Evolutionary conservation across 208 protist genomes (phyloP), one percentile per base, ranked within the genome.

Genomic region (Borovskyia barvae): DNA sequence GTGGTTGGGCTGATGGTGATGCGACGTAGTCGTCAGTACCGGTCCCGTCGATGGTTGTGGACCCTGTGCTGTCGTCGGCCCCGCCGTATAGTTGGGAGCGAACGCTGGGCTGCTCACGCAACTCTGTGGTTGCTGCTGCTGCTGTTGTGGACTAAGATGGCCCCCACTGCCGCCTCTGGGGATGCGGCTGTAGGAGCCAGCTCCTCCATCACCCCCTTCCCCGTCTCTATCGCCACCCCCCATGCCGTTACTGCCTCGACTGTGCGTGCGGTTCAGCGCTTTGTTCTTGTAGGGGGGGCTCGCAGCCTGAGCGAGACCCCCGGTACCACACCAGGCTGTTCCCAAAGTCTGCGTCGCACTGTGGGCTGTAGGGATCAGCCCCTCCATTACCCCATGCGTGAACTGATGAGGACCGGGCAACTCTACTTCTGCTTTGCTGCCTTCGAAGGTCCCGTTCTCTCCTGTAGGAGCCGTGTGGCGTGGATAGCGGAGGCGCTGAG

Each of bases 81-180:
- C 43, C 5, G 32, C 43, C 5, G 5, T 22, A 7, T 12, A 29
- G 15, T 68, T 43, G 20, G 41, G 20, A 32, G 48, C 48, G 28
- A 28, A 32, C 1, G 24, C 42, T 14, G 24, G 41, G 30, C 50
- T 63, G 12, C 29, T 43, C 49, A 45, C 53, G 35, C 14, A 28
- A 14, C 14, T 39, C 25, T 29, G 20, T 2, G 49, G 36, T 30
- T 54, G 51, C 37, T 65, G 39, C 24, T 57, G 54, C 26, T 41
- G 53, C 33, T 61, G 54, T 35, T 43, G 47, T 30, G 35, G 48
- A 19, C 40, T 29, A n/a, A 20, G 17, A 17, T 54, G 48, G 11
- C 48, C 17, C 2, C 24, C 32, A 14, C 17, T 29, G 17, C 29
- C 26, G 17, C 48, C 30, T 30, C 35, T 28, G 19, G 0, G 41